Conservation (phyloP, 2,329 filamentous ascomycete species). For the Fusarium setosum region DNA sequence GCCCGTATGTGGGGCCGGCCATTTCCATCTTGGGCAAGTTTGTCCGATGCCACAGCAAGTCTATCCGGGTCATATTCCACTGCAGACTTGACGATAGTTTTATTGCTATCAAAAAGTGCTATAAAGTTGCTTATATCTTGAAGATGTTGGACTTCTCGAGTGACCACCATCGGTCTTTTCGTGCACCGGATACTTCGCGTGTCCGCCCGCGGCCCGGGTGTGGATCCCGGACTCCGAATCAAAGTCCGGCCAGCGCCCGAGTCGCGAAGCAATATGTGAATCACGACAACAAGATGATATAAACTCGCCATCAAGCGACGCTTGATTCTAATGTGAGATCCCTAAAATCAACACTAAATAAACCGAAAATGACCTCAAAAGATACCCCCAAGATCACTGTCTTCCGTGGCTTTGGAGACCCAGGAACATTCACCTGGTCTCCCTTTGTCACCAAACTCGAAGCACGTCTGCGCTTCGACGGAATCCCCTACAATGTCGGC, state of each 20-base stretch:
- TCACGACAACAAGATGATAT: background rate
- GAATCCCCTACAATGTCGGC: slow-evolving; percentile 57
- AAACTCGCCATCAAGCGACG: background rate
- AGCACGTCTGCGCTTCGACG: slow-evolving; percentile 66
- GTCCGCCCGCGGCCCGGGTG: background rate
- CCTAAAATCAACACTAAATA: background rate
- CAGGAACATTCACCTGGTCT: slow-evolving; percentile 63
- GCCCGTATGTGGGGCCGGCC: background rate
- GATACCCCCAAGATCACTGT: slow-evolving; percentile 44
- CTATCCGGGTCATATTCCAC: background rate
- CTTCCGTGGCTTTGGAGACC: slow-evolving; percentile 60
- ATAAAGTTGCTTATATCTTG: too few relatives aligned
- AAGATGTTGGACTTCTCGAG: background rate
- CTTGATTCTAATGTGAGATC: background rate
- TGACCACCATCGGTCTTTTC: slow-evolving; percentile 2
- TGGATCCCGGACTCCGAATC: slow-evolving; percentile 13
- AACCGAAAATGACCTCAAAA: slow-evolving; percentile 2
- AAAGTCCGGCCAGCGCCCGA: slow-evolving; percentile 10
- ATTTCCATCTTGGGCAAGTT: slow-evolving; percentile 13
- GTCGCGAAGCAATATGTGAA: slow-evolving; percentile 1
- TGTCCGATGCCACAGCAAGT: background rate
- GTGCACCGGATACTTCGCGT: background rate
- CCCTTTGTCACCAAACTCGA: slow-evolving; percentile 74
- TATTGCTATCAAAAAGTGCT: background rate
- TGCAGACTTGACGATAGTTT: background rate